Base-by-base conservation (phyloP, 108 stramenopile species). In the Skeletonema potamos region DNA sequence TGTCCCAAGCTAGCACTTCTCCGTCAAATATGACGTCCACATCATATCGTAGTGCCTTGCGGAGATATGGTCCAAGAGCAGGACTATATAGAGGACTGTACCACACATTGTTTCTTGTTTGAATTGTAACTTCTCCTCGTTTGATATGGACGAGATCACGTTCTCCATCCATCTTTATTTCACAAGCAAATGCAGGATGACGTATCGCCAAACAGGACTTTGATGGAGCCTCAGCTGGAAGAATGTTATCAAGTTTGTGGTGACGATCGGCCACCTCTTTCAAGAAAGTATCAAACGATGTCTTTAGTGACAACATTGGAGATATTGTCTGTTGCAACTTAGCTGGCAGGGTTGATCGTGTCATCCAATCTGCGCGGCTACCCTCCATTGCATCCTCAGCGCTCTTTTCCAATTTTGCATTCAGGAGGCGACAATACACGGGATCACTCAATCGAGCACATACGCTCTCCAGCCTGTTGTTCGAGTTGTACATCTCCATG, bases 141-240 rank as follows among this genome's bases (percentile, higher is more conserved):
- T 82, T 76, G 29, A 87, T 65, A 75, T 95, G 91, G 12, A 86
- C 70, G 27, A 95, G 48, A 70, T 88, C 77, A 27, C 91, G 77
- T 62, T 95, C 91, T n/a, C 93, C 93, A 75, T 95, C 93, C 64
- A 90, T 79, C 61, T 95, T 95, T 41, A 86, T 82, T 77, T 95
- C 94, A 37, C 87, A 84, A 34, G 78, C 71, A 56, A 95, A 86
- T 3, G 87, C 82, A 39, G 94, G 94, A 68, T 87, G 86, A 20
- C 82, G 79, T 54, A 95, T 62, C 9, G 89, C 77, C 36, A 92
- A 79, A 65, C 73, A 68, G 1, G 76, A 58, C 54, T 68, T 65
- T 48, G 70, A 66, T 28, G 58, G 34, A 48, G 72, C 76, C 20
- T 72, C 66, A 55, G 36, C 58, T 64, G 74, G 67, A 30, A 73